Evolutionary conservation across 805 yeast genomes (phyloP).

Genomic region (Ogataea methylovora): DNA sequence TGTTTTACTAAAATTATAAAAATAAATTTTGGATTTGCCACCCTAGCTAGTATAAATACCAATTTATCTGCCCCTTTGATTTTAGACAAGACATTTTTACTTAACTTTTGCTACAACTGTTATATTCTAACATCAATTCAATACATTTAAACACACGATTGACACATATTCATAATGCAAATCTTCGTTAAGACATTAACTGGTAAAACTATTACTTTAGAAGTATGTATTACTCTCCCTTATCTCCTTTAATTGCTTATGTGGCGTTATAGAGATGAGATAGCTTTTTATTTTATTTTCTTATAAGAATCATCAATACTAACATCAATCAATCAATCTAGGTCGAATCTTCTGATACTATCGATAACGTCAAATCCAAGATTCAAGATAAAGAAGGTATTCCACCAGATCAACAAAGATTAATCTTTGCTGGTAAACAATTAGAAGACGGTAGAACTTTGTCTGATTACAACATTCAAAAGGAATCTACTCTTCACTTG

Average conservation of each 20-base stretch:
- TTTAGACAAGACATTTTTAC: constrained; percentile 94
- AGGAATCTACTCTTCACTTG: constrained; percentile 31
- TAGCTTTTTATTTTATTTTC: too few species aligned
- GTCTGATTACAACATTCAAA: constrained; percentile 61
- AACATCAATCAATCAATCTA: too few species aligned
- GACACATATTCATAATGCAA: constrained; percentile 77
- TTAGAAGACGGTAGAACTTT: constrained; percentile 75
- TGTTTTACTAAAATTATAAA: constrained; percentile 90
- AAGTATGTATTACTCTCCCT: too few species aligned
- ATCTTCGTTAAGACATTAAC: constrained; percentile 78
- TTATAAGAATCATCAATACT: too few species aligned
- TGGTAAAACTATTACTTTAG: constrained; percentile 93
- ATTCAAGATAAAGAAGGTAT: constrained; percentile 36
- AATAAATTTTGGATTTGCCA: too few species aligned
- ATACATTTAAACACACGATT: constrained; percentile 89
- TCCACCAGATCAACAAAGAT: constrained; percentile 35
- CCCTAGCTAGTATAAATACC: constrained; percentile 89
- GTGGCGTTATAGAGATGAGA: too few species aligned
- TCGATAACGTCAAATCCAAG: constrained; percentile 35
- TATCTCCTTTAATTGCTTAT: too few species aligned
- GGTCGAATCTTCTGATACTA: constrained; percentile 39
- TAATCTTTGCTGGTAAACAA: constrained; percentile 37
- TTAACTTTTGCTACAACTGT: too few species aligned
- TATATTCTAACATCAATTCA: too few species aligned
- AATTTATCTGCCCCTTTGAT: constrained; percentile 89